Evolutionary conservation across 2,329 filamentous ascomycete species (phyloP).

Genomic region (Phialophora tarda): DNA sequence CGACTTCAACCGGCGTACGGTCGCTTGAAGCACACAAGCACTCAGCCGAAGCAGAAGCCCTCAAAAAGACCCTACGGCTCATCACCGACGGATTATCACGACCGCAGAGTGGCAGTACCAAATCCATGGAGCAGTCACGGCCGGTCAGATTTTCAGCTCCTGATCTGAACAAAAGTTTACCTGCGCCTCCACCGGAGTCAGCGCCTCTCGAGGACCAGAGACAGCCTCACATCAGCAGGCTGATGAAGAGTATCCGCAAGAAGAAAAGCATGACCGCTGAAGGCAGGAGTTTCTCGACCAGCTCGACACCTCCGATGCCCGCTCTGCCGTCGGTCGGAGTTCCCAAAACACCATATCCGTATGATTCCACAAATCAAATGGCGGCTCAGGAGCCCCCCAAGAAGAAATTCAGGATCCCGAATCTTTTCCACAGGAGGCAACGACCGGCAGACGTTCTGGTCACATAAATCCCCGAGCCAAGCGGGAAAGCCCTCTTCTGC

Average conservation of each 20-base stretch:
- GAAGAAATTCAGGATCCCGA: conserved; percentile 29
- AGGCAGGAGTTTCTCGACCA: conserved; percentile 23
- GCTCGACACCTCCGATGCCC: conserved; percentile 21
- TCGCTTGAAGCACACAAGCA: conserved; percentile 26
- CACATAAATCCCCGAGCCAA: conserved; percentile 11
- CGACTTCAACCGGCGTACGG: conserved; percentile 21
- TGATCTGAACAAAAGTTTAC: conserved; percentile 36
- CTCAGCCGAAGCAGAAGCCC: conserved; percentile 21
- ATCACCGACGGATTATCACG: conserved; percentile 25
- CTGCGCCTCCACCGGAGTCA: conserved; percentile 27
- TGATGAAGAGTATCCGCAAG: conserved; percentile 36
- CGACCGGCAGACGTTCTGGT: conserved; percentile 32
- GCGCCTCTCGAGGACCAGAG: conserved; percentile 23
- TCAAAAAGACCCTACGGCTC: conserved; percentile 30
- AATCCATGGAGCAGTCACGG: conserved; percentile 25
- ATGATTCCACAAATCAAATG: conserved; percentile 4
- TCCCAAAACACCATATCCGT: conserved; percentile 10
- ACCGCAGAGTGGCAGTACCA: conserved; percentile 21
- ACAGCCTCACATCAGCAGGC: conserved; percentile 31
- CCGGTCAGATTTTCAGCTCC: conserved; percentile 23
- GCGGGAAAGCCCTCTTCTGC: not conserved
- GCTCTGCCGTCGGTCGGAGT: conserved; percentile 10
- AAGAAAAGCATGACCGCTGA: conserved; percentile 33
- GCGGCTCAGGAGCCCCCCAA: conserved; percentile 20
- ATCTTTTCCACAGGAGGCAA: conserved; percentile 29